A percentile compares a stretch with the other conserved stretches of the same genome.
These are phyloP conservation scores for Neurospora sp. DNA, from an alignment of 495 filamentous ascomycete species.

Conservation along the genomic window DNA sequence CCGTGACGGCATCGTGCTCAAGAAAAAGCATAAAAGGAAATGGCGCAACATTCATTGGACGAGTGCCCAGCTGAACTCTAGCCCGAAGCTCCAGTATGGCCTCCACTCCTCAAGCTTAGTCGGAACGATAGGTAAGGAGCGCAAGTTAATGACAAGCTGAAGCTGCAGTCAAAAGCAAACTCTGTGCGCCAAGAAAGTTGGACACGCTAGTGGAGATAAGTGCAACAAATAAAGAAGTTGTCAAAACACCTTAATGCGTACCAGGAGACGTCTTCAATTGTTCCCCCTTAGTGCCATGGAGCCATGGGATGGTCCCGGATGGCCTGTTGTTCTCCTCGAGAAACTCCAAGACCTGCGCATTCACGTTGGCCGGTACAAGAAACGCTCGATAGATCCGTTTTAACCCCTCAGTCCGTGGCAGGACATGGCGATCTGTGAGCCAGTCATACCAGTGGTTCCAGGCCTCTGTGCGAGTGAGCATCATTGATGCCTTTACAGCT, in stretches of 20 bases:
- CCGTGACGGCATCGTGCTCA: too few species aligned
- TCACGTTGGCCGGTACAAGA: neutral
- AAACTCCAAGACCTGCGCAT: conserved; percentile 1
- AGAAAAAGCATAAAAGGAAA: too few species aligned
- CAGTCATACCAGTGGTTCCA: neutral
- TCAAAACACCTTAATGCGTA: neutral
- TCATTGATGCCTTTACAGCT: neutral
- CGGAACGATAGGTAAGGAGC: neutral
- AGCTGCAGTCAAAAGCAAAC: neutral
- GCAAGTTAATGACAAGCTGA: neutral
- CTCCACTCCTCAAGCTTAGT: neutral
- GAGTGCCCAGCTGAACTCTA: neutral
- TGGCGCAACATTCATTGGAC: neutral
- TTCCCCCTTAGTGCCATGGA: neutral
- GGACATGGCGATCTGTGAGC: neutral
- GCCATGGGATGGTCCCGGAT: neutral
- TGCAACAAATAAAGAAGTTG: neutral
- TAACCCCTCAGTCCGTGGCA: neutral
- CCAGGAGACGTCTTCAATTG: neutral
- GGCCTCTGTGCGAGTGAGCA: neutral
- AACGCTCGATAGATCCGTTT: neutral
- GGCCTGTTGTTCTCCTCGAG: conserved; percentile 2
- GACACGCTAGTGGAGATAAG: neutral
- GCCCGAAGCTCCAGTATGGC: neutral
- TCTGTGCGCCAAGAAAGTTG: neutral